Evolutionary conservation across 2,329 filamentous ascomycete species (phyloP), one percentile per base, ranked within the genome.

Genomic region (Aotearoamyces nothofagi): DNA sequence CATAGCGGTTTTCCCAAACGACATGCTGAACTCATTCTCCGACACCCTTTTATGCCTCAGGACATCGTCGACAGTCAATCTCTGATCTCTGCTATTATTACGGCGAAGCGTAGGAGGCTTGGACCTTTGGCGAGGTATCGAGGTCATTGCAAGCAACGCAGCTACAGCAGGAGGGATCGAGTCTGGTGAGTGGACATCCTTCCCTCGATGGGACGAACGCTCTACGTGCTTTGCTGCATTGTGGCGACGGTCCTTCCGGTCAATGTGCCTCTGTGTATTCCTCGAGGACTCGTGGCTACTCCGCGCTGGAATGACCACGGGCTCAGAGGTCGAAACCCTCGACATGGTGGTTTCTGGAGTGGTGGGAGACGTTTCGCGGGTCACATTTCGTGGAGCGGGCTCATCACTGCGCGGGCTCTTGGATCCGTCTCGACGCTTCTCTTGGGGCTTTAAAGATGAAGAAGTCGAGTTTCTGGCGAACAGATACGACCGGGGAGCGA

Each of bases 81-180:
- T 50, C 30, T 46, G 47, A 9, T 37, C 24, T 26, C 39, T 29
- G 24, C 32, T 28, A 11, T 30, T 38, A 15, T 36, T 34, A 24
- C 28, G 32, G 22, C 42, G 41, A 19, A 30, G 19, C 17, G 29
- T 39, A 9, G 27, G 16, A n/a, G n/a, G n/a, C 15, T 34, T 37
- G 23, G 33, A 46, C 31, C 52, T 59, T 39, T 58, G 50, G 27
- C 61, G 49, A 39, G 57, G 71, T 27, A 77, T 77, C 36, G 60
- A 63, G 16, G 71, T 77, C 30, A 71, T 56, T 17, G 71, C 71
- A 17, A 77, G 54, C 15, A 77, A 53, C 9, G 68, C 67, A 5
- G 68, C 68, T 15, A 76, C 60, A 0, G 69, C 71, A 0, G 69
- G 60, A 4, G 70, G 63, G 13, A 76, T 56, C 10, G 58, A 53